phyloP scores from a whole-genome alignment of 495 filamentous ascomycete species.

The Geopyxis carbonaria region DNA sequence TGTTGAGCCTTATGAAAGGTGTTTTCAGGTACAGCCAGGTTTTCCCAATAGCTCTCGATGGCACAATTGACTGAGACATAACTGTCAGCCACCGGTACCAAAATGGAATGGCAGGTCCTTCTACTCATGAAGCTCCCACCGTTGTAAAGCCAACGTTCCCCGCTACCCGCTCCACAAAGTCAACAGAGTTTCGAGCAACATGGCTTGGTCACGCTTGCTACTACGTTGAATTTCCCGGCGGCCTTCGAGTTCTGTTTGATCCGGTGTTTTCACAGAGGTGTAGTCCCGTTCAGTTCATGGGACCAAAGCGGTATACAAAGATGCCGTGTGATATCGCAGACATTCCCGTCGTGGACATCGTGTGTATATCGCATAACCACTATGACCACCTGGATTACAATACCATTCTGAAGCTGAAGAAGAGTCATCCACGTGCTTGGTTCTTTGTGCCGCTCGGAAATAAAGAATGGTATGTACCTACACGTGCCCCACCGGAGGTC shows the following conservation, averaged over 20 bases:
- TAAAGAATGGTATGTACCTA: constrained; percentile 51
- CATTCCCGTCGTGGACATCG: constrained; percentile 68
- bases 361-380: constrained; percentile 84
- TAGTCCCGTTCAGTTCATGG: constrained; percentile 50
- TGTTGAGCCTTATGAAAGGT: constrained; percentile 8
- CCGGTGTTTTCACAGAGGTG: constrained; percentile 87
- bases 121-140: constrained; percentile 20
- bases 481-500: neutral
- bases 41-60: constrained; percentile 3
- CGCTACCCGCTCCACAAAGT: constrained; percentile 32
- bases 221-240: constrained; percentile 77
- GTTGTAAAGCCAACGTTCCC: constrained; percentile 58
- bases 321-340: constrained; percentile 62
- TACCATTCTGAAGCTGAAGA: constrained; percentile 51
- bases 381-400: constrained; percentile 82
- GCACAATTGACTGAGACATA: constrained; percentile 1
- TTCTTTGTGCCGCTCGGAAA: constrained; percentile 86
- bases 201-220: constrained; percentile 97
- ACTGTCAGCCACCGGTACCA: constrained; percentile 10
- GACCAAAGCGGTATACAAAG: constrained; percentile 68
- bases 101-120: constrained; percentile 3
- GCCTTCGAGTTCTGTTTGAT: constrained; percentile 82
- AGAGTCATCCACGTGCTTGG: constrained; percentile 58
- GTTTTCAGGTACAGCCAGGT: constrained; percentile 11
- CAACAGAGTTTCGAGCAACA: constrained; percentile 58